A percentile compares a stretch with the other conserved stretches of the same genome.
Evolutionary conservation across 192 early-diverging fungal species (phyloP).

Genomic region (Paraglomus brasilianum): DNA sequence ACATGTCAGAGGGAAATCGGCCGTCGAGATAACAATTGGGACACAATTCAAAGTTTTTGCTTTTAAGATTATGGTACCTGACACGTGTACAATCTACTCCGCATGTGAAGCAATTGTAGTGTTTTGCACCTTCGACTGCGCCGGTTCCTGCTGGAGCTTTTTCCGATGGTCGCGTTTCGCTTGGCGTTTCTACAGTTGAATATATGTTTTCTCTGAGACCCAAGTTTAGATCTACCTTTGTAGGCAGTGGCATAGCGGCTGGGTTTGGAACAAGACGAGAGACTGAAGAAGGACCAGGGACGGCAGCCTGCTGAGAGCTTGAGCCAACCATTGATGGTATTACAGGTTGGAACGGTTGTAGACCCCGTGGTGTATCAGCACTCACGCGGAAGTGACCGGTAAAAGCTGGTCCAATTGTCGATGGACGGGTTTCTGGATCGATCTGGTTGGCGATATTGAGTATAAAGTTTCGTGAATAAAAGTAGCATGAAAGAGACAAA

Average conservation of each 20-base stretch:
- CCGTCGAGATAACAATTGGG: conserved; percentile 89
- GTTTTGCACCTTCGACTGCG: conserved; percentile 39
- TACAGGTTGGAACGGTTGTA: conserved; percentile 83
- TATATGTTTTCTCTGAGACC: conserved; percentile 56
- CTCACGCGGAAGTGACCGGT: conserved; percentile 97
- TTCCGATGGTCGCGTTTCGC: conserved; percentile 35
- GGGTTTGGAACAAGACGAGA: conserved; percentile 12
- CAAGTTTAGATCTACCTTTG: conserved; percentile 46
- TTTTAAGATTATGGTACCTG: conserved; percentile 83
- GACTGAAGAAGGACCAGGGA: conserved; percentile 32
- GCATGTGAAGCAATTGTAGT: conserved; percentile 79
- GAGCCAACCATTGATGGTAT: conserved; percentile 28
- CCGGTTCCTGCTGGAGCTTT: conserved; percentile 34
- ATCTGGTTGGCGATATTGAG: conserved; percentile 57
- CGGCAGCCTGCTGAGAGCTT: conserved; percentile 26
- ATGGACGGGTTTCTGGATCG: conserved; percentile 91
- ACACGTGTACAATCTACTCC: conserved; percentile 73
- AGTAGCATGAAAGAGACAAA: neutral
- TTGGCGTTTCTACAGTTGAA: conserved; percentile 37
- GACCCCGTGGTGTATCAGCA: conserved; percentile 82
- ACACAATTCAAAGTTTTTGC: conserved; percentile 74
- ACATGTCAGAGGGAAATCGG: conserved; percentile 80
- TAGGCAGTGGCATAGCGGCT: conserved; percentile 20
- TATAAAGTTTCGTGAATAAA: neutral
- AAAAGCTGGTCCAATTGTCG: conserved; percentile 87